A percentile compares a stretch with the other conserved stretches of the same genome.
phyloP scores from a whole-genome alignment of 2,329 filamentous ascomycete genomes.

The Pezicula radicicola region DNA sequence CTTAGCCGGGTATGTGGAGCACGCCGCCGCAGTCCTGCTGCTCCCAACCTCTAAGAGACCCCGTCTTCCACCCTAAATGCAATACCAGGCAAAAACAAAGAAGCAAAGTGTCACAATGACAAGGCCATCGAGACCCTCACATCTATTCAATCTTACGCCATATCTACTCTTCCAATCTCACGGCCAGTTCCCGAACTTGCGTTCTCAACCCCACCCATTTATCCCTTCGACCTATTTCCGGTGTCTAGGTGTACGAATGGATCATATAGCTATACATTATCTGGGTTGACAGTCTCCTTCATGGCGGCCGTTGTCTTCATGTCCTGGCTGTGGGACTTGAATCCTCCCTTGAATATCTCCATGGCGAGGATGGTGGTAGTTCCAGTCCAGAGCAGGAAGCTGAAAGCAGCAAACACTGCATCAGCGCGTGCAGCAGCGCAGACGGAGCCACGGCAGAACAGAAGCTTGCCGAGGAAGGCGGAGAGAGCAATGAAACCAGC shows the following conservation, averaged over 20 bases:
- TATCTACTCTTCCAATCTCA: constrained; percentile 7
- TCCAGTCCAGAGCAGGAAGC: constrained; percentile 51
- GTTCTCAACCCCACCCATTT: not conserved
- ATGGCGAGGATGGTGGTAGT: constrained; percentile 43
- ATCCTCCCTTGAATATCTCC: constrained; percentile 43
- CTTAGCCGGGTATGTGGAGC: not conserved
- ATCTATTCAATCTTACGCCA: constrained; percentile 3
- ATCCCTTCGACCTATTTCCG: constrained; percentile 9
- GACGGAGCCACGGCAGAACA: constrained; percentile 55
- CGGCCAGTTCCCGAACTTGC: not conserved
- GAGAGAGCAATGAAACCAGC: constrained; percentile 56
- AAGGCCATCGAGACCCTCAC: constrained; percentile 7
- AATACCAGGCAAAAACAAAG: not conserved
- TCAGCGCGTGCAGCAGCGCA: constrained; percentile 53
- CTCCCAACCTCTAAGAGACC: not conserved
- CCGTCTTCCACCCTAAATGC: not conserved
- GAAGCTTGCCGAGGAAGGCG: constrained; percentile 51
- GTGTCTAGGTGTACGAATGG: not conserved
- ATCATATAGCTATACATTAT: not conserved
- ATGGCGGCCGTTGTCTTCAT: constrained; percentile 21
- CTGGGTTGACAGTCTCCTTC: constrained; percentile 21
- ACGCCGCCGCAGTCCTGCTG: not conserved
- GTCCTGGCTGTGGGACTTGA: constrained; percentile 22
- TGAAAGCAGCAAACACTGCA: constrained; percentile 50
- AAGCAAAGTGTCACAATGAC: not conserved